Conservation (phyloP, 2,329 filamentous ascomycete genomes). For the Epichloe scottii region DNA sequence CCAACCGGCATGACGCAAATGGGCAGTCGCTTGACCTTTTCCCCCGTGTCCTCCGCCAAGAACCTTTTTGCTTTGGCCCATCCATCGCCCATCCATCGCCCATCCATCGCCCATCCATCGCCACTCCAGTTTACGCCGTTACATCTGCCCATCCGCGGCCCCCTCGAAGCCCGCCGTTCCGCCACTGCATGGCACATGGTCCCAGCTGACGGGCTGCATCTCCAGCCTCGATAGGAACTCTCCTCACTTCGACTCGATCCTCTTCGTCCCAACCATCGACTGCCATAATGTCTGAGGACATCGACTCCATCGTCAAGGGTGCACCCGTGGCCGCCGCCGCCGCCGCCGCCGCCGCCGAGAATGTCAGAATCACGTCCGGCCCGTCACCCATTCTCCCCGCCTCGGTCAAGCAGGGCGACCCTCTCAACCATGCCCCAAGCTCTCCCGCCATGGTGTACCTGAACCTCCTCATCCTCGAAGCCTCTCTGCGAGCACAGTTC, state of each 20-base stretch:
- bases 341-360: slow-evolving; percentile 29
- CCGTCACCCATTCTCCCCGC: slow-evolving; percentile 32
- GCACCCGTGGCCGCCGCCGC: slow-evolving; percentile 45
- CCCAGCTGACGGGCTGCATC: slow-evolving; percentile 1
- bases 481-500: slow-evolving; percentile 84
- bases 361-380: slow-evolving; percentile 26
- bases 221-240: not conserved
- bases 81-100: no score
- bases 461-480: slow-evolving; percentile 93
- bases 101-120: not conserved
- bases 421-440: slow-evolving; percentile 70
- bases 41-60: not conserved
- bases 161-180: not conserved
- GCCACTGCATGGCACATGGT: slow-evolving; percentile 3
- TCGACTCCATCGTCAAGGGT: slow-evolving; percentile 90
- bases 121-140: no score
- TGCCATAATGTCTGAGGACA: slow-evolving; percentile 44
- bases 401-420: slow-evolving; percentile 45
- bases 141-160: not conserved
- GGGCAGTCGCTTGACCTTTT: no score
- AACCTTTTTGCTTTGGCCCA: no score
- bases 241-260: not conserved
- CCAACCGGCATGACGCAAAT: not conserved
- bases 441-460: slow-evolving; percentile 94
- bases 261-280: not conserved